These are phyloP conservation scores for Populus hybrid DNA, from an alignment of 441 rosid genomes.

Conservation along the genomic window DNA sequence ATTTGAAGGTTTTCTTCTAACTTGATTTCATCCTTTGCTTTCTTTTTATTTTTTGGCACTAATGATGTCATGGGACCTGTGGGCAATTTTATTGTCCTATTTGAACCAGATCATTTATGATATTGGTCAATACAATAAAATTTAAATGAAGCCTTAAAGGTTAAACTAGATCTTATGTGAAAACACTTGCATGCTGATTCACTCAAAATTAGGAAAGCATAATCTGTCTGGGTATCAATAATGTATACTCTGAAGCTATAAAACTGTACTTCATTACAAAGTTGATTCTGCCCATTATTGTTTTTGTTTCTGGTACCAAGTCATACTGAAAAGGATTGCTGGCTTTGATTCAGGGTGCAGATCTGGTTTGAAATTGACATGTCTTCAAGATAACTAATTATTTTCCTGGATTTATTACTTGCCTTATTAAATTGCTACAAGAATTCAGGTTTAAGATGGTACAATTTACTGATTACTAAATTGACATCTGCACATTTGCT, in stretches of 20 bases:
- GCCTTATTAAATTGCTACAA: neutral
- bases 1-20: slow-evolving; percentile 62
- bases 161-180: neutral
- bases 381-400: neutral
- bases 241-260: slow-evolving; percentile 8
- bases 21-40: neutral
- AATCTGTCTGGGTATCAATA: neutral
- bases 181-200: neutral
- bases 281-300: neutral
- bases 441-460: neutral
- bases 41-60: neutral
- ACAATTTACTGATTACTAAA: neutral
- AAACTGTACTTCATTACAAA: neutral
- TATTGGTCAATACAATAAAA: neutral
- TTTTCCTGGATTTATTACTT: neutral
- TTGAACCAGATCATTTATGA: slow-evolving; percentile 5
- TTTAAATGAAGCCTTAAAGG: neutral
- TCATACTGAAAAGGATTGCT: neutral
- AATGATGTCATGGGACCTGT: neutral
- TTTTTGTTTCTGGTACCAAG: slow-evolving; percentile 1
- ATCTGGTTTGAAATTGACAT: neutral
- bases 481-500: neutral
- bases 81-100: neutral
- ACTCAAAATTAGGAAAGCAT: neutral
- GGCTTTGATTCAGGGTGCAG: neutral